Evolutionary conservation across 805 yeast genomes (phyloP), one percentile per base, ranked within the genome.

Genomic region (Ogataea neopini): DNA sequence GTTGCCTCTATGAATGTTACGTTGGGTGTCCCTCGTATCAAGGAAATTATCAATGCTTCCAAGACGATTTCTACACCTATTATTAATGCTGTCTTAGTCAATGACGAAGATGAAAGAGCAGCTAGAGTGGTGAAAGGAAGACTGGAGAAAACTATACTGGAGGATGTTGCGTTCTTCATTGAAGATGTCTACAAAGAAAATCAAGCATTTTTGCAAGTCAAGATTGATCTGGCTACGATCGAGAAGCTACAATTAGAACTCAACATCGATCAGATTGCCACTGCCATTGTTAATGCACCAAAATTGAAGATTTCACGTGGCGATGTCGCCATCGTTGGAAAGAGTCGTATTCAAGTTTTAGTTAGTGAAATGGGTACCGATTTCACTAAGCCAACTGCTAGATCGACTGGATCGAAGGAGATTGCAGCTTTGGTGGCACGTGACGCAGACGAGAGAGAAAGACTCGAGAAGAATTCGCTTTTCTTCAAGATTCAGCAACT

Each of bases 1-100:
- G 99, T 94, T 48, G 98, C 99, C 29, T 87, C 96, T 40, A 94
- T 92, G 97, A 94, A 94, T 74, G 96, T 92, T 56, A 94, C 99
- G 0, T 79, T 94, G 58, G 99, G 99, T 80, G 99, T 94, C 44
- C 99, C 99, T 42, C 97, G 99, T 80, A 92, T 94, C 66, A 94
- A 94, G 71, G 99, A 94, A 75, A 94, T 94, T 67, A 94, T 94
- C 67, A 94, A 94, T 67, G 99, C 99, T 2, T 88, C 97, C 15
- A 94, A 94, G 67, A 80, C 82, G 15, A 94, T 94, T 59, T 88
- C 96, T 6, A 94, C 99, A 6, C 99, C 99, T 1, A 94, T 94
- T 64, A 94, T 94, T 64, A 90, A 92, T 57, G 96, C 97, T 2
- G 90, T 86, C 8, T 75, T 94, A 56, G 98, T 91, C 5, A 94